These are phyloP conservation scores for Boechera stricta DNA, from an alignment of 345 rosid genomes.

Conservation along the genomic window DNA sequence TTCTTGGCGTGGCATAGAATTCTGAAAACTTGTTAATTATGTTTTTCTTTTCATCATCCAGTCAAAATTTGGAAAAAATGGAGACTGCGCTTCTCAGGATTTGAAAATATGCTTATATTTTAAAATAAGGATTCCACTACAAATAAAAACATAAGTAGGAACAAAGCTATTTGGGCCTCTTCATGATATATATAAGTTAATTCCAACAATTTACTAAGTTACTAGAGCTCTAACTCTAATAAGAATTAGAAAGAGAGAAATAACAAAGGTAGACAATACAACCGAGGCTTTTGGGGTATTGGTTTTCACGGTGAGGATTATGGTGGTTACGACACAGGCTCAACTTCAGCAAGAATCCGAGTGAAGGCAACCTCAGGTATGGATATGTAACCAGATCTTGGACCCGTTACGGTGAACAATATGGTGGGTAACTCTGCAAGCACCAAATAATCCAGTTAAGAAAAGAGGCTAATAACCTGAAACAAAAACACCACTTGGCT, in stretches of 20 bases:
- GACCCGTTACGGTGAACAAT: slow-evolving; percentile 22
- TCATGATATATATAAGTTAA: neutral
- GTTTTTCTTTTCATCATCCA: too few species aligned
- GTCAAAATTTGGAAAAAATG: neutral
- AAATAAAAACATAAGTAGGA: neutral
- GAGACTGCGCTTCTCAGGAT: neutral
- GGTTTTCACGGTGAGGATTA: neutral
- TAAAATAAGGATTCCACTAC: neutral
- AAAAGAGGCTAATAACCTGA: slow-evolving; percentile 1
- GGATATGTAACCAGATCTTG: slow-evolving; percentile 22
- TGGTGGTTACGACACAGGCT: neutral
- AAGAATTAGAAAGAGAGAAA: neutral
- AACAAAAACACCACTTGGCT: neutral
- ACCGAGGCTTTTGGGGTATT: neutral
- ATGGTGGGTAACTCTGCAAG: slow-evolving; percentile 14
- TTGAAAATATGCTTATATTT: neutral
- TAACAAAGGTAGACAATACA: neutral
- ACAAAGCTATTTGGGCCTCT: neutral
- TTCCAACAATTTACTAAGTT: neutral
- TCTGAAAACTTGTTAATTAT: too few species aligned
- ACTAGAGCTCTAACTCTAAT: neutral
- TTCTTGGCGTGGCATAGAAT: neutral
- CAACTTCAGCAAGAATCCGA: slow-evolving; percentile 20
- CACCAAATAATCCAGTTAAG: slow-evolving; percentile 11
- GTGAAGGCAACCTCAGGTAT: slow-evolving; percentile 25